Evolutionary conservation across 306 rosid genomes (phyloP).

Genomic region (Vigna mungo): DNA sequence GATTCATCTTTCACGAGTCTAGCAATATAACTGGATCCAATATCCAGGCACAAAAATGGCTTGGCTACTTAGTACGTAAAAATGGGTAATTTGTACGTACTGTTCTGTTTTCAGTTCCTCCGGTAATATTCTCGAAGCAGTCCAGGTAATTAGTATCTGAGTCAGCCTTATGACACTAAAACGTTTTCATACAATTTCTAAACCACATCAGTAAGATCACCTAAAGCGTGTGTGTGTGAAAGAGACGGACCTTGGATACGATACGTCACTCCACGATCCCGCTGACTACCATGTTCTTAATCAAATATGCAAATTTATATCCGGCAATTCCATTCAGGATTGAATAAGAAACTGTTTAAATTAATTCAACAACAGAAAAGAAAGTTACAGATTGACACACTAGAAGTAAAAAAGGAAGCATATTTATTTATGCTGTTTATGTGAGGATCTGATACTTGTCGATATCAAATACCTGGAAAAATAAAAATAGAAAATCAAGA

Average conservation of each 20-base stretch:
- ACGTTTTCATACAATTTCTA: neutral
- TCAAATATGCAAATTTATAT: conserved; percentile 1
- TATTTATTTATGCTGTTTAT: conserved; percentile 41
- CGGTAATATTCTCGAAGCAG: no score
- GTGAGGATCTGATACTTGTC: conserved; percentile 39
- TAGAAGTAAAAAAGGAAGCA: conserved; percentile 33
- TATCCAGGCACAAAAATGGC: neutral
- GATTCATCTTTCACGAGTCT: neutral
- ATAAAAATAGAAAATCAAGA: conserved; percentile 52
- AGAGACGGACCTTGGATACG: neutral
- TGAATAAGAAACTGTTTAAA: conserved; percentile 13
- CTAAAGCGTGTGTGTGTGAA: neutral
- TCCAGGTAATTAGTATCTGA: neutral
- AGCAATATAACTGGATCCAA: neutral
- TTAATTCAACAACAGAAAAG: conserved; percentile 2
- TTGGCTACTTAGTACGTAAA: neutral
- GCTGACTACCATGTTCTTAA: neutral
- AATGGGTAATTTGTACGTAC: neutral
- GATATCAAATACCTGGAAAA: conserved; percentile 28
- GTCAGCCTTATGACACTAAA: neutral
- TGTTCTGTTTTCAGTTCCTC: no score
- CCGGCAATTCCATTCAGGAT: neutral
- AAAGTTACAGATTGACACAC: conserved; percentile 20
- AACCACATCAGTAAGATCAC: neutral
- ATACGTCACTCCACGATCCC: neutral